Evolutionary conservation across 306 rosid species (phyloP), one percentile per base, ranked within the genome.

Genomic region (Leucaena leucocephala): DNA sequence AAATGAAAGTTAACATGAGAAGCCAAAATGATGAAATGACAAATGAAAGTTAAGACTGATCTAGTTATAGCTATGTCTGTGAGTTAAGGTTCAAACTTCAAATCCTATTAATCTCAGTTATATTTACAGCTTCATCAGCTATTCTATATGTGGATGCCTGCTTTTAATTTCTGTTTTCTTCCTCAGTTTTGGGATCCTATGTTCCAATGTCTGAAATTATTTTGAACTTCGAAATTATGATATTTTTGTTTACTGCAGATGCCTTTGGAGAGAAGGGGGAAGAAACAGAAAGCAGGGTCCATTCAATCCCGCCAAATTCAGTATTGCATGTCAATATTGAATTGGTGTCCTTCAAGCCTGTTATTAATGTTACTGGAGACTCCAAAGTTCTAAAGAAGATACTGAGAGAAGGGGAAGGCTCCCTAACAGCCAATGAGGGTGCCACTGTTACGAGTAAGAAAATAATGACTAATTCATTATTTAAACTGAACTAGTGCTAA

Each of bases 331-430:
- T 90, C 84, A 81, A 85, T 84, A 68, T 86, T 40, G 90, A 91
- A 82, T 85, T 91, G 85, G 84, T 85, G 36, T 89, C 92, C 69
- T 88, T 86, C 86, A 90, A 91, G 80, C 86, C 88, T 55, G 94
- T 90, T 75, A 82, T 90, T 75, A 84, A 91, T 84, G 83, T 90
- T 81, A 89, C 84, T 36, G 92, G 94, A 33, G 91, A 86, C 82
- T 84, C 82, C 79, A 90, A 82, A 88, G 91, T 91, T 79, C 36
- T 88, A 39, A 91, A 91, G 84, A 89, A 88, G 83, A 88, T 90
- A 55, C 46, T 88, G 75, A 85, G 81, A 81, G 91, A 88, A 84
- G 97, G 94, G 76, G 91, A 88, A 73, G 86, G 89, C 62, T 76
- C 86, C 81, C 71, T 34, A 71, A 79, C 81, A 57, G 90, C 97